Conservation (phyloP, 176 grass and related monocot genomes). For the Dendrocalamus sinicus region DNA sequence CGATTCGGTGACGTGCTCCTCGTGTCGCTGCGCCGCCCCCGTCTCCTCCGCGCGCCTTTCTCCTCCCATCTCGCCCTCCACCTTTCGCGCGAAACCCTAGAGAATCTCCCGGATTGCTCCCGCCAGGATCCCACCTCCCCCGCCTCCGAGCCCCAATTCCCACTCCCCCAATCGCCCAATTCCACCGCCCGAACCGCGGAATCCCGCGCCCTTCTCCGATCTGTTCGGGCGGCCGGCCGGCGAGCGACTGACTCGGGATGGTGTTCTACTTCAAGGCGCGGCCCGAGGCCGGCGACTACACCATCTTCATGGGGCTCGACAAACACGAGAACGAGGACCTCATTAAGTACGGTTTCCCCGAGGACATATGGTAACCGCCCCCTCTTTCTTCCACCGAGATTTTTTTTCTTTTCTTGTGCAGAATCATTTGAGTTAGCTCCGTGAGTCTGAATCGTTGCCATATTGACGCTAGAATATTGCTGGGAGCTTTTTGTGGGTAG, state of each 20-base stretch:
- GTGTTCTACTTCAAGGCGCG: constrained; percentile 98
- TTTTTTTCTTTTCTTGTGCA: neutral
- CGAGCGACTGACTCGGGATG: constrained; percentile 48
- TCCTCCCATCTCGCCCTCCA: constrained; percentile 9
- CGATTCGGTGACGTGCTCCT: no score
- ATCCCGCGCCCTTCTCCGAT: constrained; percentile 38
- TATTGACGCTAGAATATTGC: neutral
- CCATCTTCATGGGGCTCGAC: constrained; percentile 97
- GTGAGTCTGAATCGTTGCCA: neutral
- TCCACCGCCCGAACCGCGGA: constrained; percentile 26
- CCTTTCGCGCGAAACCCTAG: constrained; percentile 55
- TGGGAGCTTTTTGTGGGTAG: neutral
- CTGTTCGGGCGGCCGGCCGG: constrained; percentile 38
- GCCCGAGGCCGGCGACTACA: constrained; percentile 86
- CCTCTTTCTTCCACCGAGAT: neutral
- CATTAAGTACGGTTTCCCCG: constrained; percentile 91
- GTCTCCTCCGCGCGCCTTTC: neutral
- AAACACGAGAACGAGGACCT: constrained; percentile 96
- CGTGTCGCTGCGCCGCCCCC: neutral
- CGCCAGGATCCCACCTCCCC: neutral
- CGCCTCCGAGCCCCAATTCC: neutral
- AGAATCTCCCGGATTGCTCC: neutral
- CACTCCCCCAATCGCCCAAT: neutral
- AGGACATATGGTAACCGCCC: constrained; percentile 79
- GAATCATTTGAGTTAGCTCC: neutral